Percentiles rank a stretch among this genome's conserved stretches.
These are phyloP conservation scores for Kodamaea fukazawae DNA, from an alignment of 805 yeast species.

Conservation along the genomic window DNA sequence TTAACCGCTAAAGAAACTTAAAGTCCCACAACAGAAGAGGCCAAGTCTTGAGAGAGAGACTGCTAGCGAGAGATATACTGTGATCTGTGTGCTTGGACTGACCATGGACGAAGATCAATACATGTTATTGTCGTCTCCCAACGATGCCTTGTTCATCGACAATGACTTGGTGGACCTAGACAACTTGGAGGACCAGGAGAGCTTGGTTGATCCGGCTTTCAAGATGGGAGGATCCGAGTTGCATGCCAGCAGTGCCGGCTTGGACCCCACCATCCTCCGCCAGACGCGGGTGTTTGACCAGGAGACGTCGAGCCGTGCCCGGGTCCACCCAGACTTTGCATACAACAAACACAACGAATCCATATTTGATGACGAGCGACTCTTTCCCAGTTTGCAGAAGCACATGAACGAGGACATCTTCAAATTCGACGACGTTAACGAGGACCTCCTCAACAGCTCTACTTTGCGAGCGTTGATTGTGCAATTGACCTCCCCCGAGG, in stretches of 20 bases:
- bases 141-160: slow-evolving; percentile 9
- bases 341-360: slow-evolving; percentile 38
- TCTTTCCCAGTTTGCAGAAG: slow-evolving; percentile 31
- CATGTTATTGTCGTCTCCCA: slow-evolving; percentile 8
- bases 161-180: slow-evolving; percentile 7
- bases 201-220: too few relatives aligned
- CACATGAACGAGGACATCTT: slow-evolving; percentile 21
- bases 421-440: slow-evolving; percentile 33
- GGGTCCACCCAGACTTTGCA: slow-evolving; percentile 20
- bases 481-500: slow-evolving; percentile 67
- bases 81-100: too few relatives aligned
- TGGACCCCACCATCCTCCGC: too few relatives aligned
- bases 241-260: too few relatives aligned
- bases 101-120: slow-evolving; percentile 6
- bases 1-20: too few relatives aligned
- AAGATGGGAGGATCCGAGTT: too few relatives aligned
- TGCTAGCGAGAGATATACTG: too few relatives aligned
- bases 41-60: too few relatives aligned
- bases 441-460: slow-evolving; percentile 34
- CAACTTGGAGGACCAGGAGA: slow-evolving; percentile 1
- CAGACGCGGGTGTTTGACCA: neutral
- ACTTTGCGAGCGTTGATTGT: slow-evolving; percentile 50
- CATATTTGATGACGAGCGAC: slow-evolving; percentile 34
- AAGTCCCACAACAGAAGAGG: too few relatives aligned
- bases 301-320: slow-evolving; percentile 3